Evolutionary conservation across 2,329 filamentous ascomycete genomes (phyloP), one percentile per base, ranked within the genome.

Genomic region (Fusarium nematophilum): DNA sequence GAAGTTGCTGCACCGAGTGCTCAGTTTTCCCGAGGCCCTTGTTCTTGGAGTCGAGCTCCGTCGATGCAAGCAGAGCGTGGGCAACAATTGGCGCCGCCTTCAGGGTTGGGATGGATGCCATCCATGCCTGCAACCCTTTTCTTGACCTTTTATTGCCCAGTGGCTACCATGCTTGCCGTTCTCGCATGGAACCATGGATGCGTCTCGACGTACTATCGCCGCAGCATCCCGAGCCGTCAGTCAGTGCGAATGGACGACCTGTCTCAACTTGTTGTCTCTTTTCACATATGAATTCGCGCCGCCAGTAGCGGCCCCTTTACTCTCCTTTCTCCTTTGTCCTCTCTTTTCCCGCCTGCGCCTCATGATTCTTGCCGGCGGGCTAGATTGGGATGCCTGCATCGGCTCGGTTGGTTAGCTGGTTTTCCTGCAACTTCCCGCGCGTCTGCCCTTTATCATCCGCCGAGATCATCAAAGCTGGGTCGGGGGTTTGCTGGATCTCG

Each of bases 391-490:
- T 36, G 26, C 60, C 39, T 64, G 60, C 60, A 61, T 63, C 27
- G 6, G 30, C 39, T 39, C 11, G 31, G 42, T 40, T 64, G 34
- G 23, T 52, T 47, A 36, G 33, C 30, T 52, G 23, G 23, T 57
- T 46, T 29, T 63, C 37, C 60, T 63, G 60, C 60, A 64, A 31
- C 31, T 25, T 64, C 46, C 60, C 60, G 60, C 46, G 27, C 15
- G 46, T 42, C 39, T 30, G 46, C 43, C 29, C 23, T 39, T 39
- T 33, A 34, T 38, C 50, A 43, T 51, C 30, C 34, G 18, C 34
- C 25, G 44, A 17, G 13, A 40, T 37, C 17, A 23, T 34, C 18
- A 25, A 45, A 21, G 17, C 14, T 27, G 51, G 17, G 42, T 46
- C 14, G n/a, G 31, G 13, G 31, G 29, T 15, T 27, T 23, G n/a